Evolutionary conservation across 2,329 filamentous ascomycete genomes (phyloP).

Genomic region (Xylariaceae sp.): DNA sequence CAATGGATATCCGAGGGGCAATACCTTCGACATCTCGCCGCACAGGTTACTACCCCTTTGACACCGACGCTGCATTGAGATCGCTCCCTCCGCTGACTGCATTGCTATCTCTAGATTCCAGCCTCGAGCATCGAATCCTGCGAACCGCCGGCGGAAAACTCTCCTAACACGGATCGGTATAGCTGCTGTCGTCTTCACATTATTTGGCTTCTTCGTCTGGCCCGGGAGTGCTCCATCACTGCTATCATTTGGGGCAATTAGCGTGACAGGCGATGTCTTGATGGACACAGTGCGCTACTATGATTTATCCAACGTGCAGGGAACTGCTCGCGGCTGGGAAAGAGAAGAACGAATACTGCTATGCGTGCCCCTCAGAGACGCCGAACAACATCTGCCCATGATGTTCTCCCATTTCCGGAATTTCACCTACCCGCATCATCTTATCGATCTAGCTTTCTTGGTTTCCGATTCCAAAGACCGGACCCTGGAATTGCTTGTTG

Average conservation of each 20-base stretch:
- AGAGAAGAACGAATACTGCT: constrained; percentile 91
- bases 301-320: constrained; percentile 86
- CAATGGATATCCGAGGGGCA: constrained; percentile 76
- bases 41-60: constrained; percentile 65
- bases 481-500: constrained; percentile 71
- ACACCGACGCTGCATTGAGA: constrained; percentile 1
- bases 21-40: constrained; percentile 82
- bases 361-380: constrained; percentile 91
- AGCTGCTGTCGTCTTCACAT: constrained; percentile 51
- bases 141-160: constrained; percentile 68
- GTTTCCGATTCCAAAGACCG: constrained; percentile 96
- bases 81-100: constrained; percentile 9
- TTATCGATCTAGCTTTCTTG: constrained; percentile 93
- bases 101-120: constrained; percentile 64
- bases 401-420: constrained; percentile 98
- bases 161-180: constrained; percentile 65
- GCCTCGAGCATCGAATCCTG: constrained; percentile 69
- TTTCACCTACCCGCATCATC: constrained; percentile 92
- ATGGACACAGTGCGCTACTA: constrained; percentile 97
- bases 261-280: constrained; percentile 64
- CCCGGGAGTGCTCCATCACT: constrained; percentile 59
- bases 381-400: constrained; percentile 88
- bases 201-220: constrained; percentile 74
- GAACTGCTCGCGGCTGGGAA: constrained; percentile 91
- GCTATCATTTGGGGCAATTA: constrained; percentile 67